Conservation (phyloP, 345 rosid genomes). For the Geranium rotundifolium region DNA sequence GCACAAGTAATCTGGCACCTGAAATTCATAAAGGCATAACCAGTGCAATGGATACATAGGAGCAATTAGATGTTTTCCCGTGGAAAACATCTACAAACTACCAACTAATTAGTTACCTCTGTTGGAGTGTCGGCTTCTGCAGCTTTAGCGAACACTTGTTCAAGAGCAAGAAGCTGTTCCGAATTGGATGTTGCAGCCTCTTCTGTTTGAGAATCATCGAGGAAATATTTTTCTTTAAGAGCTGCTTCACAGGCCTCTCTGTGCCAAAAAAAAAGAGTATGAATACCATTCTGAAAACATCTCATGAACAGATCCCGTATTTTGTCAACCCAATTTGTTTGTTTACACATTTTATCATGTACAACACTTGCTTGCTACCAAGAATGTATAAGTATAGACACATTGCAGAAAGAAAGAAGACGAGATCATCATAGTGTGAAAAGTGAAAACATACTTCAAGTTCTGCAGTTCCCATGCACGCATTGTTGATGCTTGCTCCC, state of each 20-base stretch:
- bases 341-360: too few relatives aligned
- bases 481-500: slow-evolving; percentile 57
- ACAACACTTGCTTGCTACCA: neutral
- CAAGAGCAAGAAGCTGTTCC: slow-evolving; percentile 41
- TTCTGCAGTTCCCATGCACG: slow-evolving; percentile 65
- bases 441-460: slow-evolving; percentile 63
- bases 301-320: neutral
- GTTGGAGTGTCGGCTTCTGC: slow-evolving; percentile 52
- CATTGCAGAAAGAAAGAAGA: neutral
- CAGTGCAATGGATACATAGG: neutral
- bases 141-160: slow-evolving; percentile 51
- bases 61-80: neutral
- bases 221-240: slow-evolving; percentile 47
- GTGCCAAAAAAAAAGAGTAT: slow-evolving; percentile 11
- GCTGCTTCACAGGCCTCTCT: slow-evolving; percentile 81
- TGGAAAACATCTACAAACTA: neutral
- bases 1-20: slow-evolving; percentile 90
- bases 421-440: slow-evolving; percentile 23
- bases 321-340: too few relatives aligned
- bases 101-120: slow-evolving; percentile 33
- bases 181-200: slow-evolving; percentile 26
- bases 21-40: neutral
- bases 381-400: neutral
- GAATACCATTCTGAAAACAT: neutral
- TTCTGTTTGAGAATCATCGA: slow-evolving; percentile 32